phyloP scores from a whole-genome alignment of 2,329 filamentous ascomycete genomes.

The Hypocrella siamensis region DNA sequence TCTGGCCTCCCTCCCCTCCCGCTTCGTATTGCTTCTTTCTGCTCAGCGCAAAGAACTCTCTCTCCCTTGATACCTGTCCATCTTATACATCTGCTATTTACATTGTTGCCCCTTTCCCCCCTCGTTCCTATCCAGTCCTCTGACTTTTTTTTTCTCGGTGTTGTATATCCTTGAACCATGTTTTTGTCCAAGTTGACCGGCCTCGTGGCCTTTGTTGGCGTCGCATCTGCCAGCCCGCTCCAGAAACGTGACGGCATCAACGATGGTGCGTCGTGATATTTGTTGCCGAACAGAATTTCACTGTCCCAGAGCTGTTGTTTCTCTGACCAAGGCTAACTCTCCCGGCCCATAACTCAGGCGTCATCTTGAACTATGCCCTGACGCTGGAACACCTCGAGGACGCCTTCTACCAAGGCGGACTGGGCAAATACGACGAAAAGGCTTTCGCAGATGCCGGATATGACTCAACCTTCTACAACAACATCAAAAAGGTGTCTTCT shows the following conservation, averaged over 20 bases:
- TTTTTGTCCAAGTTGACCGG: slow-evolving; percentile 6
- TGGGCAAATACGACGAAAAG: slow-evolving; percentile 36
- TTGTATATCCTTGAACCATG: slow-evolving; percentile 1
- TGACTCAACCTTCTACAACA: slow-evolving; percentile 35
- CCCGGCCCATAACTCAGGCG: slow-evolving; percentile 2
- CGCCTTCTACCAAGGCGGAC: slow-evolving; percentile 44
- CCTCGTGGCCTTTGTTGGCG: slow-evolving; percentile 4
- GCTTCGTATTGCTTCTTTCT: no score
- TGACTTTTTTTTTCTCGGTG: neutral
- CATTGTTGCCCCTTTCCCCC: neutral
- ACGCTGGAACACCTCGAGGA: slow-evolving; percentile 42
- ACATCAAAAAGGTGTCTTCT: slow-evolving; percentile 36
- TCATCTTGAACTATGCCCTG: slow-evolving; percentile 30
- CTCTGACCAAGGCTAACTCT: no score
- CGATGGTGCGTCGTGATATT: slow-evolving; percentile 4
- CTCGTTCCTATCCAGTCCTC: neutral
- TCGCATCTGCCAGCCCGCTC: slow-evolving; percentile 6
- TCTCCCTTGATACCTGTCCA: no score
- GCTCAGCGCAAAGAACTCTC: no score
- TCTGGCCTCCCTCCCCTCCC: no score
- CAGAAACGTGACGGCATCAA: slow-evolving; percentile 6
- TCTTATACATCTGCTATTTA: no score
- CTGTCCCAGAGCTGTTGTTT: no score
- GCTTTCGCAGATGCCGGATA: slow-evolving; percentile 38
- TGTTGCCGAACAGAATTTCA: no score